Evolutionary conservation across 257 asterid genomes (phyloP), one percentile per base, ranked within the genome.

Genomic region (Cordia subcordata): DNA sequence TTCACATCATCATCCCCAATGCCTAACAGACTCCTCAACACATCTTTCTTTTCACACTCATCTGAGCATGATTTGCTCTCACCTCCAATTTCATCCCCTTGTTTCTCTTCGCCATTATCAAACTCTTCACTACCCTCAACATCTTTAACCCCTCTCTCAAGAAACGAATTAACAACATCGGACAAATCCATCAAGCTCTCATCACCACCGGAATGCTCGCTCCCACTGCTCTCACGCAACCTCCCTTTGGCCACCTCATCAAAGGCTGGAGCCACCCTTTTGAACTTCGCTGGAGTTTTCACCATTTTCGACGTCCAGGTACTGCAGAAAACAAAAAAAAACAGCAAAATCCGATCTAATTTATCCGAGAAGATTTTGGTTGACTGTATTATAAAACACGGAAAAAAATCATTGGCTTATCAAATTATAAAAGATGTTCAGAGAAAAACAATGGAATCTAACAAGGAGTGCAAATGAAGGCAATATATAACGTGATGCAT

Each of bases 151-250:
- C 78, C 65, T n/a, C n/a, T n/a, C 74, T 88, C 93, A 1, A 89
- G 49, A 72, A 82, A 89, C 12, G 87, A 84, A 60, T 86, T 80
- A 4, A 86, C 86, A 42, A 86, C 86, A 63, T 66, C 78, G 0
- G 90, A 86, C 63, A 86, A 66, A 65, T 82, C 89, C 23, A 81
- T 38, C 44, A 42, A 33, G 55, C 68, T 64, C 39, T 51, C 51
- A 42, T 62, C 72, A 1, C 9, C 44, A 39, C 12, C 12, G 12
- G 92, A 84, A 72, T 89, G 82, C 56, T 89, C 95, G 81, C 95
- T 84, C 47, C 94, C 94, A 77, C 94, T 86, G 81, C 91, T 83
- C 49, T 81, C 88, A 61, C 71, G 76, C 1, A 82, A 64, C 71
- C 80, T 61, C 1, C 42, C 63, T 65, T 68, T 69, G 8, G 81